Conservation (phyloP, 2,329 filamentous ascomycete species). For the Alternaria arborescens region DNA sequence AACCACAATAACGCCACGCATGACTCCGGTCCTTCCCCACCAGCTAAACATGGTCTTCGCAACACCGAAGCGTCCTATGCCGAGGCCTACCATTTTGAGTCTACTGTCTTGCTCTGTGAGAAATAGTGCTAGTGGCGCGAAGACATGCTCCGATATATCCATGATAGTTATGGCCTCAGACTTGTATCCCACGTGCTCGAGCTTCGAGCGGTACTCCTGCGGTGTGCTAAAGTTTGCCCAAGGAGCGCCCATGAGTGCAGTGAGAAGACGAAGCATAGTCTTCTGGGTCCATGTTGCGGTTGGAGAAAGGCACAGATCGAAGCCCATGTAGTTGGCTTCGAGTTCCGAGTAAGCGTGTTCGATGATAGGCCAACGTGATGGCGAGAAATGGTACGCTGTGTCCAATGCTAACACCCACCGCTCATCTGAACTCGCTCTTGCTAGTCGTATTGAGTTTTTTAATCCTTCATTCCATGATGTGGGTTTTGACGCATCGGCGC, state of each 20-base stretch:
- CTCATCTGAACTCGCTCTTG: conserved; percentile 30
- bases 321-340: conserved; percentile 62
- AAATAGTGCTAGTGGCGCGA: conserved; percentile 59
- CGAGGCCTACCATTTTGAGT: conserved; percentile 48
- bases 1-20: conserved; percentile 53
- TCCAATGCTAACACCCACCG: conserved; percentile 66
- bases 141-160: conserved; percentile 64
- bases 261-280: conserved; percentile 54
- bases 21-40: conserved; percentile 52
- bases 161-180: conserved; percentile 52
- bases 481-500: conserved; percentile 61
- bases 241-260: conserved; percentile 60
- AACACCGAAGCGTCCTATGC: conserved; percentile 48
- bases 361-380: conserved; percentile 60
- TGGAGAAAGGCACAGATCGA: conserved; percentile 59
- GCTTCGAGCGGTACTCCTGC: conserved; percentile 55
- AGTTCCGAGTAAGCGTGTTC: conserved; percentile 53
- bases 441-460: conserved; percentile 13
- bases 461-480: conserved; percentile 52
- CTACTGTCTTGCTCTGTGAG: conserved; percentile 51
- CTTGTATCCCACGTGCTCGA: conserved; percentile 61
- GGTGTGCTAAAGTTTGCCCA: conserved; percentile 60
- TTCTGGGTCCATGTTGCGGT: conserved; percentile 25
- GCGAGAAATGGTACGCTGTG: conserved; percentile 66
- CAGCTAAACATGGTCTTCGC: conserved; percentile 52